Evolutionary conservation across 2,329 filamentous ascomycete genomes (phyloP), one percentile per base, ranked within the genome.

Genomic region (Stachybotrys elegans): DNA sequence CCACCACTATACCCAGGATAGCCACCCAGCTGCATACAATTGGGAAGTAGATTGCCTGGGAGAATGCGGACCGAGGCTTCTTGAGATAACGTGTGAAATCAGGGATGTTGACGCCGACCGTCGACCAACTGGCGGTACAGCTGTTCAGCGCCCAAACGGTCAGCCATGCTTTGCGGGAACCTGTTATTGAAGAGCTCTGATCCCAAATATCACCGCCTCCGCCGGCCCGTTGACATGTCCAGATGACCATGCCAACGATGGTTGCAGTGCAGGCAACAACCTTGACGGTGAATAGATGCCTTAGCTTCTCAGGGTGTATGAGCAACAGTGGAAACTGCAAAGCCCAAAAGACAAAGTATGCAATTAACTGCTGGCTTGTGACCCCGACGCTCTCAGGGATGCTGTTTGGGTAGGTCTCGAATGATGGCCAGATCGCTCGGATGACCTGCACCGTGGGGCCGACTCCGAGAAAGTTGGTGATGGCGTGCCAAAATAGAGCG

Each of bases 331-430:
- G 76, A 12, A 80, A 59, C 53, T 79, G 76, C 2, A 77, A 53
- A 0, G 72, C 56, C 73, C 74, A 79, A 55, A 78, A 79, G n/a
- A 83, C 51, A 48, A 83, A 73, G 51, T 79, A 78, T 25, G 68
- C 69, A 21, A 79, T 57, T 69, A 83, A 70, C 12, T 74, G 74
- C 46, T 77, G 69, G 3, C 73, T 78, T 3, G 72, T 75, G 35
- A 81, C 79, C 16, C 78, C 78, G 22, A 73, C 69, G 4, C 56
- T 63, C 2, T 58, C 62, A 0, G 76, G 70, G 5, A 83, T 68
- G 21, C 66, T 60, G 51, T 83, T 83, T 1, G 69, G 66, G 11
- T 81, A 65, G 1, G 66, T 64, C 2, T 69, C 59, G 50, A 78
- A 83, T 9, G 70, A 74, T 0, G 79, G 79, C 73, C 77, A 81